Evolutionary conservation across 1,139 yeast genomes (phyloP).

Genomic region (Debaryomyces robertsiae): DNA sequence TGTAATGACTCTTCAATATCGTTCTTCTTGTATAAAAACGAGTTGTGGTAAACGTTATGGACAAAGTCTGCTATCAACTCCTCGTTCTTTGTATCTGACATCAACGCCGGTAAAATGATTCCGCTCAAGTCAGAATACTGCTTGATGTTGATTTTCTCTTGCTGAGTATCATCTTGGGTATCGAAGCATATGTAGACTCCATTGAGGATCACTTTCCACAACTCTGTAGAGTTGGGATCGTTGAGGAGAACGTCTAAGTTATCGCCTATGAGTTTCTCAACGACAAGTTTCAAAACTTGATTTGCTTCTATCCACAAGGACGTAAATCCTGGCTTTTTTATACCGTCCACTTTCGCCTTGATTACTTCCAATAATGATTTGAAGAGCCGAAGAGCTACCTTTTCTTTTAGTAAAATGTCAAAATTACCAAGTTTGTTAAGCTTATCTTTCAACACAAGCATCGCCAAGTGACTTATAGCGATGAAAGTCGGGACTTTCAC

Average conservation of each 20-base stretch:
- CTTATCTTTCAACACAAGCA: constrained; percentile 41
- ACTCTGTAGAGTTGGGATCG: constrained; percentile 20
- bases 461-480: constrained; percentile 57
- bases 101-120: constrained; percentile 42
- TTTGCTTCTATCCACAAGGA: constrained; percentile 51
- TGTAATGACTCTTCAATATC: constrained; percentile 25
- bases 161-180: constrained; percentile 27
- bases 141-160: constrained; percentile 51
- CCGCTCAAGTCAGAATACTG: constrained; percentile 48
- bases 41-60: constrained; percentile 32
- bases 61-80: constrained; percentile 46
- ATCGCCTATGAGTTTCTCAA: constrained; percentile 22
- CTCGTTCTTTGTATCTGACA: constrained; percentile 26
- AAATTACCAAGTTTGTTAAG: constrained; percentile 35
- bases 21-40: constrained; percentile 39
- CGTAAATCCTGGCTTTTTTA: constrained; percentile 19
- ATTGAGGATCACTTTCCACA: constrained; percentile 51
- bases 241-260: constrained; percentile 22
- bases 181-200: constrained; percentile 47
- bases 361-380: constrained; percentile 29
- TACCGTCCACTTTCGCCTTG: constrained; percentile 41
- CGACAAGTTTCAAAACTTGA: constrained; percentile 30
- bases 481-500: constrained; percentile 67
- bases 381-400: constrained; percentile 38
- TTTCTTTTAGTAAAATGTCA: constrained; percentile 44